phyloP scores from a whole-genome alignment of 164 flowering plant species.

The Chimonanthus salicifolius region DNA sequence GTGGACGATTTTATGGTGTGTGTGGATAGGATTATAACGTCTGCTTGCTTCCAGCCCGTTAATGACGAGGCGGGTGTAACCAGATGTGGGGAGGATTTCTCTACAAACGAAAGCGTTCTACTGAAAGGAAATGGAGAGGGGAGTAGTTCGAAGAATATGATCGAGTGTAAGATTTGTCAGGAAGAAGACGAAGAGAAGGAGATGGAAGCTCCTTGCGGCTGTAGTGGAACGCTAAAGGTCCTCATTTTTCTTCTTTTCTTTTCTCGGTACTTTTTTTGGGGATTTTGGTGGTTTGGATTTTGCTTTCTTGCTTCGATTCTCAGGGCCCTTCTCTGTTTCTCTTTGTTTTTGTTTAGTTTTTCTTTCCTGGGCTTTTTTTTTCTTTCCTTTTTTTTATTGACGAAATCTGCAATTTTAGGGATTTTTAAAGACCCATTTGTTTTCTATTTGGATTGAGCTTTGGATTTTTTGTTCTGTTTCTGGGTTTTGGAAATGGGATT shows the following conservation, averaged over 20 bases:
- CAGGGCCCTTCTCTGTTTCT: neutral
- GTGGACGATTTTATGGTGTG: constrained; percentile 64
- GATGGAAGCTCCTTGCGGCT: constrained; percentile 71
- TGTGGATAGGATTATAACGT: constrained; percentile 47
- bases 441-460: neutral
- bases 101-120: constrained; percentile 5
- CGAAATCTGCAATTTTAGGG: neutral
- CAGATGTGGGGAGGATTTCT: constrained; percentile 10
- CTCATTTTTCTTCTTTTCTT: neutral
- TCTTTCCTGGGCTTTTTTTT: neutral
- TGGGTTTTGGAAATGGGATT: neutral
- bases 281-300: neutral
- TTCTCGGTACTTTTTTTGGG: neutral
- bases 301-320: neutral
- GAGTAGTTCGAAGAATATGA: constrained; percentile 17
- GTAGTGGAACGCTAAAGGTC: constrained; percentile 76
- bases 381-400: neutral
- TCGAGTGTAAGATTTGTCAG: constrained; percentile 76
- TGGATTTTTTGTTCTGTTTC: neutral
- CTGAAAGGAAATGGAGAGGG: constrained; percentile 15
- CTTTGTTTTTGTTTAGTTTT: constrained; percentile 2
- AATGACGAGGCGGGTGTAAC: constrained; percentile 4
- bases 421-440: neutral
- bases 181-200: constrained; percentile 48
- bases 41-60: constrained; percentile 39